Conservation (phyloP, 1,284 basidiomycete genomes). For the Sanghuangporus baumii region DNA sequence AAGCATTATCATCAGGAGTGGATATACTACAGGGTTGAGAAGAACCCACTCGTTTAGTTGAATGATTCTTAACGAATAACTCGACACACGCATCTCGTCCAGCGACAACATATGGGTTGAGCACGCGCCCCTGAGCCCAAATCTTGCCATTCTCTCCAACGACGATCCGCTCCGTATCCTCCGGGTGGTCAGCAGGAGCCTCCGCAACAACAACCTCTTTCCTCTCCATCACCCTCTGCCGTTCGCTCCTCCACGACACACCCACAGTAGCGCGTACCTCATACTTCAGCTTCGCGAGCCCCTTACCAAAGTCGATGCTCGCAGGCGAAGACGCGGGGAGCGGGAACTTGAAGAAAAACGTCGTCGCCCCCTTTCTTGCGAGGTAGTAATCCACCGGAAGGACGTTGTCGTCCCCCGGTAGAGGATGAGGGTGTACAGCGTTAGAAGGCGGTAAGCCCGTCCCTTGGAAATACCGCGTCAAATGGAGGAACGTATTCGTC, state of each 20-base stretch:
- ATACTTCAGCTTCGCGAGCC: constrained; percentile 61
- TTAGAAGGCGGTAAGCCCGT: constrained; percentile 75
- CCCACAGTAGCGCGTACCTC: constrained; percentile 64
- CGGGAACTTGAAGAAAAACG: constrained; percentile 69
- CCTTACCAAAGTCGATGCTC: constrained; percentile 61
- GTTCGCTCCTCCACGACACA: constrained; percentile 69
- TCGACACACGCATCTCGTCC: constrained; percentile 67
- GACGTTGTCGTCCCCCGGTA: constrained; percentile 42
- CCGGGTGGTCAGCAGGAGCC: constrained; percentile 33
- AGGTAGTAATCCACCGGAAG: constrained; percentile 60
- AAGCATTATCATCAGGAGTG: not conserved
- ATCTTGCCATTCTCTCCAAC: constrained; percentile 73
- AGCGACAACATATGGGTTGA: constrained; percentile 56
- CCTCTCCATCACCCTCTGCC: constrained; percentile 54
- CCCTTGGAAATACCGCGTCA: constrained; percentile 66
- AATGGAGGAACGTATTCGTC: constrained; percentile 66
- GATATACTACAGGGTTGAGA: constrained; percentile 10
- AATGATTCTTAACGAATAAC: constrained; percentile 73
- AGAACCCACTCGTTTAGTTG: constrained; percentile 56
- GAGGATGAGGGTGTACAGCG: constrained; percentile 56
- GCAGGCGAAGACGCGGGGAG: constrained; percentile 59
- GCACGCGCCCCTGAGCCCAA: constrained; percentile 62
- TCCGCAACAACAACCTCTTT: constrained; percentile 63
- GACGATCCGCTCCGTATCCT: constrained; percentile 47
- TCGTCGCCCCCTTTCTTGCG: constrained; percentile 63